Evolutionary conservation across 2,329 filamentous ascomycete genomes (phyloP), one percentile per base, ranked within the genome.

Genomic region (Penicillium sp.): DNA sequence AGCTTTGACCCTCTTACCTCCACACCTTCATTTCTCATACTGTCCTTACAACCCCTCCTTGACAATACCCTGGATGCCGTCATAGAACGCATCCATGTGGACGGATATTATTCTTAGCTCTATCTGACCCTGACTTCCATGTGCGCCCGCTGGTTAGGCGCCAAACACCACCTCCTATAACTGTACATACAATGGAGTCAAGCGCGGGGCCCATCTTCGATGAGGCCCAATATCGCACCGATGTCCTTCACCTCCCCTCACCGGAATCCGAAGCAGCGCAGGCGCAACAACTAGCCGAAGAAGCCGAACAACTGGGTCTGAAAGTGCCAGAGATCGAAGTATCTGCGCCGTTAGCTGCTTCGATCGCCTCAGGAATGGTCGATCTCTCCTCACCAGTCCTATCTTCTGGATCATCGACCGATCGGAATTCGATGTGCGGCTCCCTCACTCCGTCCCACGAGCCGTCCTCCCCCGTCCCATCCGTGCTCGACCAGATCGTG

Each of bases 291-390:
- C 65, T 78, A 41, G 58, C 69, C 31, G 63, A 69, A 21, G 73
- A 77, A 53, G 75, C 75, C 42, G 66, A 64, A 49, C 59, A 67
- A 34, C 65, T 77, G 31, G 75, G 74, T 12, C 60, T 76, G 32
- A 67, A 68, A 29, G 55, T 69, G 21, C 70, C 70, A 18, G 67
- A 71, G 32, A 57, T 72, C 46, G 65, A 69, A 37, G 59, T 66
- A 37, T 61, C 70, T 18, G 66, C 68, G 25, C 69, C 72, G 41
- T 46, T 75, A 50, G 69, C 71, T n/a, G 64, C 71, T n/a, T 70
- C 68, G 29, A 68, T 72, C 49, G 63, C 68, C 35, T 66, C 68
- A n/a, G 71, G 70, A 38, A 60, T 71, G 51, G 60, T 69, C 41
- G 69, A 70, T 63, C 59, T 72, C 41, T 68, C 74, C 25, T 71